Percentiles rank a stretch among this genome's conserved stretches.
Conservation (phyloP, 768 basidiomycete species). For the Candolleomyces aberdarensis region DNA sequence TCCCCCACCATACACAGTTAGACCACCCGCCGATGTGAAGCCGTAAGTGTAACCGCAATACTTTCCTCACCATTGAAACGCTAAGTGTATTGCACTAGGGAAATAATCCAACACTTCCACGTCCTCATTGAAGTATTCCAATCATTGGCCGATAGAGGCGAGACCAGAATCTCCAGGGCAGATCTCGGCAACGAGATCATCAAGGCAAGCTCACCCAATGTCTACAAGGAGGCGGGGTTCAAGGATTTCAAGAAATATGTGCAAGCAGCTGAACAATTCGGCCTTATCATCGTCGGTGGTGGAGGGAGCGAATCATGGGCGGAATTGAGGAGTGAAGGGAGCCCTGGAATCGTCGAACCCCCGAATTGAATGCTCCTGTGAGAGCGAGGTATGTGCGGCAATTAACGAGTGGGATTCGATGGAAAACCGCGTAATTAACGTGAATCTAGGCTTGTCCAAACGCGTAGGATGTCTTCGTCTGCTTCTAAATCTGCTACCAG, state of each 20-base stretch:
- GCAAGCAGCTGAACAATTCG: slow-evolving; percentile 22
- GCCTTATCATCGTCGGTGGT: slow-evolving; percentile 17
- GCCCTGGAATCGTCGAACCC: not conserved
- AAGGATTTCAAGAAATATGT: slow-evolving; percentile 30
- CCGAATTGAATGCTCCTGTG: not conserved
- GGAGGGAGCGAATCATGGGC: slow-evolving; percentile 10
- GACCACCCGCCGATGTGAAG: not conserved
- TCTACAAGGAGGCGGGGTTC: slow-evolving; percentile 29
- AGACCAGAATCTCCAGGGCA: not conserved
- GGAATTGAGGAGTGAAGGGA: not conserved
- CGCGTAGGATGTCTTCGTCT: slow-evolving; percentile 54
- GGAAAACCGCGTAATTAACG: slow-evolving; percentile 2
- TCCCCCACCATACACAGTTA: no score
- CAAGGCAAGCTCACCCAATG: slow-evolving; percentile 1
- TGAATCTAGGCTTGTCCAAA: slow-evolving; percentile 52
- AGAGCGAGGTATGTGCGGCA: not conserved
- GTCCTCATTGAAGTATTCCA: slow-evolving; percentile 4
- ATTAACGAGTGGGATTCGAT: not conserved
- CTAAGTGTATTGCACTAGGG: not conserved
- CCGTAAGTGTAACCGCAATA: not conserved
- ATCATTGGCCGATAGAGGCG: slow-evolving; percentile 2
- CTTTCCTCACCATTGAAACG: not conserved
- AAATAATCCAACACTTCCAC: not conserved
- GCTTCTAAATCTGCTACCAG: slow-evolving; percentile 54
- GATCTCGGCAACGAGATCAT: slow-evolving; percentile 2